These are phyloP conservation scores for Leptodermis oblonga DNA, from an alignment of 257 asterid species.

Conservation along the genomic window DNA sequence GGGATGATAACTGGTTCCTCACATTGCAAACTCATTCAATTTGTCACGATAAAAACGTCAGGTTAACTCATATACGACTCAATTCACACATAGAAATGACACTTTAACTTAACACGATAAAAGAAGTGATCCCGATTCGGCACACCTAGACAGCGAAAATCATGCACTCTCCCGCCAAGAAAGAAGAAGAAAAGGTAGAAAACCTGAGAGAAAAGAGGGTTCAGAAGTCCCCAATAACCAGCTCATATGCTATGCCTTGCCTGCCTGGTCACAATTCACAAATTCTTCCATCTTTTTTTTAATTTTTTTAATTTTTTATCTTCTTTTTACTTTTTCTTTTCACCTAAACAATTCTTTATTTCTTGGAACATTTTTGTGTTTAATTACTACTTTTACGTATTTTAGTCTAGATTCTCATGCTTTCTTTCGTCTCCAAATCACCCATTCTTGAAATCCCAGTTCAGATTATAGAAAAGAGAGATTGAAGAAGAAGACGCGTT, in stretches of 20 bases:
- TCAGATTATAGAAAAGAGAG: neutral
- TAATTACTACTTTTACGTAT: too few relatives aligned
- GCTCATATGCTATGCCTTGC: constrained; percentile 20
- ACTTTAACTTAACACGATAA: too few relatives aligned
- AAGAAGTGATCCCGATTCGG: too few relatives aligned
- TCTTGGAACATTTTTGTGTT: too few relatives aligned
- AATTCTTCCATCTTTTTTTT: too few relatives aligned
- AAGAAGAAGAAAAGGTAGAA: neutral
- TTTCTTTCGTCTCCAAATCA: neutral
- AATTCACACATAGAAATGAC: too few relatives aligned
- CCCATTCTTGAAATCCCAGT: neutral
- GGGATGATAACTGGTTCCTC: neutral
- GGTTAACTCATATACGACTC: too few relatives aligned
- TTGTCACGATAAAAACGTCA: too few relatives aligned
- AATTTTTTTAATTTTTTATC: too few relatives aligned
- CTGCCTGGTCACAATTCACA: constrained; percentile 25
- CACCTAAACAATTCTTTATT: neutral
- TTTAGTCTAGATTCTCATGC: constrained; percentile 2
- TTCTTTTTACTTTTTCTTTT: constrained; percentile 24
- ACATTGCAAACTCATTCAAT: too few relatives aligned
- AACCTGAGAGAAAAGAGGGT: constrained; percentile 10
- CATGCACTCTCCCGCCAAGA: neutral
- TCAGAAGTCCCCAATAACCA: constrained; percentile 18
- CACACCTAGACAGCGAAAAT: too few relatives aligned
- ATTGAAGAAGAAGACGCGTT: too few relatives aligned